Evolutionary conservation across 805 yeast species (phyloP).

Genomic region (Candida saitoana): DNA sequence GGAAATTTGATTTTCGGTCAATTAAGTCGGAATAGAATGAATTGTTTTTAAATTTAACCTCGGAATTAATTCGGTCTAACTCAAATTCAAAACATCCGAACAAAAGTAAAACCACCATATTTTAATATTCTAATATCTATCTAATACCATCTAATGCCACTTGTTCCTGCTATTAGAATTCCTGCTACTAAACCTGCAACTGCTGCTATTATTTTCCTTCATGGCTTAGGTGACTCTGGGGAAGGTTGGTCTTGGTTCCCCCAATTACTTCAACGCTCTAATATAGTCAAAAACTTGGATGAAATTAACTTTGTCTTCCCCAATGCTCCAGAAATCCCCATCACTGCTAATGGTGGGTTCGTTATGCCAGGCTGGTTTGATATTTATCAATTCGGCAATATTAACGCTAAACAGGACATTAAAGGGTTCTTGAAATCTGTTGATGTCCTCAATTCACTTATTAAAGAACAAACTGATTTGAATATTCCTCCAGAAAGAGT

Average conservation of each 20-base stretch:
- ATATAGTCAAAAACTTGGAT: constrained; percentile 46
- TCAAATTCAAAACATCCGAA: too few relatives aligned
- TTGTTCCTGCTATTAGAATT: constrained; percentile 9
- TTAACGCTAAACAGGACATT: constrained; percentile 45
- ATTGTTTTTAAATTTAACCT: too few relatives aligned
- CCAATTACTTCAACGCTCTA: constrained; percentile 47
- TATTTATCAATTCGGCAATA: constrained; percentile 52
- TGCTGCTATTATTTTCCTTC: constrained; percentile 69
- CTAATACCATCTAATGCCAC: background rate
- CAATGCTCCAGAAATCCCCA: constrained; percentile 73
- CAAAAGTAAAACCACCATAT: too few relatives aligned
- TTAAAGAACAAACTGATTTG: constrained; percentile 49
- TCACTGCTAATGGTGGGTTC: constrained; percentile 64
- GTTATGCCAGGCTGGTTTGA: constrained; percentile 88
- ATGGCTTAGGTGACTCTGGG: constrained; percentile 92
- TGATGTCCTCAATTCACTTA: constrained; percentile 39
- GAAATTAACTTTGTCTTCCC: constrained; percentile 75
- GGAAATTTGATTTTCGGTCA: too few relatives aligned
- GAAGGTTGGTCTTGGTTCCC: constrained; percentile 86
- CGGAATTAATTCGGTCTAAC: too few relatives aligned
- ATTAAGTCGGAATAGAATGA: too few relatives aligned
- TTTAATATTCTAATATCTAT: too few relatives aligned
- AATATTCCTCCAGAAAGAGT: constrained; percentile 63
- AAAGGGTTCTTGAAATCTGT: constrained; percentile 52
- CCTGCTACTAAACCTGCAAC: constrained; percentile 29